Evolutionary conservation across 2,329 filamentous ascomycete species (phyloP).

Genomic region (Monascus ruber): DNA sequence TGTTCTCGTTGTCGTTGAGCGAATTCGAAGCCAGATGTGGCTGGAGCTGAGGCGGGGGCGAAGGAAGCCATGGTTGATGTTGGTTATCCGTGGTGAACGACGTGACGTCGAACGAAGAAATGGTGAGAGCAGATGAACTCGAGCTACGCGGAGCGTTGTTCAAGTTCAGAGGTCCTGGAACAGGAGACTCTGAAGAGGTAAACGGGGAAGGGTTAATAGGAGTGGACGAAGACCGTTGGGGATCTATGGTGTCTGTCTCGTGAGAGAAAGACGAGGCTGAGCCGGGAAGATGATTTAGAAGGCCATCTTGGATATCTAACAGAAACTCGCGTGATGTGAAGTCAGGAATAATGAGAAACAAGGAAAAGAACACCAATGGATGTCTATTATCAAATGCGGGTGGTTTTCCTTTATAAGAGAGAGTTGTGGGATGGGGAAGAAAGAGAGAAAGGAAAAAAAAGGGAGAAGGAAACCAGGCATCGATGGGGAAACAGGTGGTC

Average conservation of each 20-base stretch:
- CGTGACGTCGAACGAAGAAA: constrained; percentile 33
- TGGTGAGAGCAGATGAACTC: constrained; percentile 26
- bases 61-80: constrained; percentile 37
- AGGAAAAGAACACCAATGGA: constrained; percentile 1
- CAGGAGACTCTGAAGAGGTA: constrained; percentile 30
- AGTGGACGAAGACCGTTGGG: constrained; percentile 18
- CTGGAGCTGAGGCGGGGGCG: constrained; percentile 32
- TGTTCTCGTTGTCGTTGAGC: constrained; percentile 18
- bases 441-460: constrained; percentile 8
- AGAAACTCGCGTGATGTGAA: not conserved
- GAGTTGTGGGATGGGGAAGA: constrained; percentile 4
- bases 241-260: constrained; percentile 32
- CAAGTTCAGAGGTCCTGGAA: constrained; percentile 35
- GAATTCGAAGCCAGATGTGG: constrained; percentile 26
- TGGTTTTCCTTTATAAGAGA: constrained; percentile 5
- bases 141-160: constrained; percentile 32
- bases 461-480: constrained; percentile 21
- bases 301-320: constrained; percentile 26
- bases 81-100: constrained; percentile 40
- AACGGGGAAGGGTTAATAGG: constrained; percentile 11
- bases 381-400: constrained; percentile 1
- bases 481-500: constrained; percentile 29
- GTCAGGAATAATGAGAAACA: constrained; percentile 7
- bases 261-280: constrained; percentile 24
- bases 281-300: constrained; percentile 24